A percentile compares a stretch with the other conserved stretches of the same genome.
phyloP scores from a whole-genome alignment of 2,329 filamentous ascomycete species.

The Penicillium sp. region DNA sequence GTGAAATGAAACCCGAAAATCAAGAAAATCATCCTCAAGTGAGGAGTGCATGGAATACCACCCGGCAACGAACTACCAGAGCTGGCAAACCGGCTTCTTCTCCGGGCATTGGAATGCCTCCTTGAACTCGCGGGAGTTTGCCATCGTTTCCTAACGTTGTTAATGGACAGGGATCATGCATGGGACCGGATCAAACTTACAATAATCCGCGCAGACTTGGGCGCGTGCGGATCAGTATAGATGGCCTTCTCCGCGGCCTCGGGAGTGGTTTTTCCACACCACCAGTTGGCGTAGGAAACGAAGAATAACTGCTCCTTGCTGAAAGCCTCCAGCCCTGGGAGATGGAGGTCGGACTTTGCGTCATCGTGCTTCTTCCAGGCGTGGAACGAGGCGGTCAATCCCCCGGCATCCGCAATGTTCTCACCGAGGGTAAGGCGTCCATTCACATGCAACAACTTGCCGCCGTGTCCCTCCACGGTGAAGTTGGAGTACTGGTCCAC shows the following conservation, averaged over 20 bases:
- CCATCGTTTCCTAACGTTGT: constrained; percentile 54
- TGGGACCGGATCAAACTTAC: constrained; percentile 26
- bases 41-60: neutral
- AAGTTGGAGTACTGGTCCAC: constrained; percentile 66
- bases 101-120: constrained; percentile 66
- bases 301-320: constrained; percentile 71
- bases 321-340: constrained; percentile 64
- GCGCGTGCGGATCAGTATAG: constrained; percentile 66
- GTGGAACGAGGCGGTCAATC: constrained; percentile 61
- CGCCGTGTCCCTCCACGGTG: constrained; percentile 58
- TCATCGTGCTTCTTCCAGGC: constrained; percentile 64
- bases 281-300: constrained; percentile 63
- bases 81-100: constrained; percentile 67
- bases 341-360: constrained; percentile 51
- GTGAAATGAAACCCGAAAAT: neutral
- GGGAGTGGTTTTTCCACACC: constrained; percentile 65
- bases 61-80: constrained; percentile 57
- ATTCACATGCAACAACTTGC: constrained; percentile 60
- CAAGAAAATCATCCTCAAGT: neutral
- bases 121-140: constrained; percentile 67
- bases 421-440: constrained; percentile 65
- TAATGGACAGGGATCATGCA: neutral
- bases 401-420: constrained; percentile 71
- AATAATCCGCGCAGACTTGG: constrained; percentile 59
- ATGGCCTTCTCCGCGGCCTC: constrained; percentile 59